Percentiles rank a stretch among this genome's conserved stretches.
Evolutionary conservation across 2,329 filamentous ascomycete species (phyloP).

Genomic region (Penicillium sp.): DNA sequence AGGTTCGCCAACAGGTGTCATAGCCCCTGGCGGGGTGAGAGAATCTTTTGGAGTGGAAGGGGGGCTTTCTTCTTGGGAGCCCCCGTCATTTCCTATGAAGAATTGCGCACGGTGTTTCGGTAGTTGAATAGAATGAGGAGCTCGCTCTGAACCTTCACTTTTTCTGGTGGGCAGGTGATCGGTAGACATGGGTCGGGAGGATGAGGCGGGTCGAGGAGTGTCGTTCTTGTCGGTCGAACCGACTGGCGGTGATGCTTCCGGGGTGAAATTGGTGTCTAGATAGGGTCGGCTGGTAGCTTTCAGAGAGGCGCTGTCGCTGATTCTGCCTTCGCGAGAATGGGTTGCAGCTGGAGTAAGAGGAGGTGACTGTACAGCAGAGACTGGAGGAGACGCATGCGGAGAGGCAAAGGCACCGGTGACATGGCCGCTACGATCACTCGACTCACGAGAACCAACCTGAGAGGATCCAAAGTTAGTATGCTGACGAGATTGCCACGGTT

Average conservation of each 20-base stretch:
- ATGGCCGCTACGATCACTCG: slow-evolving; percentile 60
- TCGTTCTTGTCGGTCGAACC: slow-evolving; percentile 35
- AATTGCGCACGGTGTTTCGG: slow-evolving; percentile 55
- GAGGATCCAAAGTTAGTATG: slow-evolving; percentile 11
- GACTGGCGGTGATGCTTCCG: slow-evolving; percentile 55
- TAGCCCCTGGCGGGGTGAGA: slow-evolving; percentile 65
- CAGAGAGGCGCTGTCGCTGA: slow-evolving; percentile 33
- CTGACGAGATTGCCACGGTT: neutral
- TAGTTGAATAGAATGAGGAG: slow-evolving; percentile 46
- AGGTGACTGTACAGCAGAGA: slow-evolving; percentile 77
- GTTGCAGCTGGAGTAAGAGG: slow-evolving; percentile 85
- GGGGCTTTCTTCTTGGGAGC: slow-evolving; percentile 62
- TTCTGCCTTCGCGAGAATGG: slow-evolving; percentile 54
- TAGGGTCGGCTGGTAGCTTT: slow-evolving; percentile 35
- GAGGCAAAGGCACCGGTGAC: slow-evolving; percentile 67
- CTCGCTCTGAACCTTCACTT: slow-evolving; percentile 46
- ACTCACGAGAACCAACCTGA: slow-evolving; percentile 52
- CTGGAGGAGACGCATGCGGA: slow-evolving; percentile 65
- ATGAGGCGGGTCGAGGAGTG: slow-evolving; percentile 37
- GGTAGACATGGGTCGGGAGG: slow-evolving; percentile 43
- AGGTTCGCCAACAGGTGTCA: slow-evolving; percentile 73
- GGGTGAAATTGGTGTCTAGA: slow-evolving; percentile 49
- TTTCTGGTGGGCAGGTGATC: slow-evolving; percentile 44
- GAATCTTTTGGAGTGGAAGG: slow-evolving; percentile 56
- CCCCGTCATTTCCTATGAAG: slow-evolving; percentile 57